Conservation (phyloP, 768 basidiomycete genomes). For the Suillus tomentosus region DNA sequence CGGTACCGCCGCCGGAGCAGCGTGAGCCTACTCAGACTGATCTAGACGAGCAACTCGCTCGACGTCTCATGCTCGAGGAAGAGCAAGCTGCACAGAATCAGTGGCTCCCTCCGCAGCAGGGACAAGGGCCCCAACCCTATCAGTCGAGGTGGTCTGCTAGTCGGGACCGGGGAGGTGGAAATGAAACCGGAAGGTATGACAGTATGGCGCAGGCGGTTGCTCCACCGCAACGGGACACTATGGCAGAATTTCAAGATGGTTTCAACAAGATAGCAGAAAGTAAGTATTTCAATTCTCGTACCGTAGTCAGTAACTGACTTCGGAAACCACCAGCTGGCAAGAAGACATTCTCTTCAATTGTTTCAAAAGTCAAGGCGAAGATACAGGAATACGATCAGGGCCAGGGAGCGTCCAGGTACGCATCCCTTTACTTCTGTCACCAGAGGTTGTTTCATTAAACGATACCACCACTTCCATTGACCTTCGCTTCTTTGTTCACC, state of each 20-base stretch:
- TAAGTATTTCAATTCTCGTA: conserved; percentile 37
- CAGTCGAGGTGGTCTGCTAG: conserved; percentile 15
- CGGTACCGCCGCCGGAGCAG: conserved; percentile 8
- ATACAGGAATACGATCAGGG: conserved; percentile 76
- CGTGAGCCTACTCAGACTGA: conserved; percentile 53
- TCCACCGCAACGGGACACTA: conserved; percentile 48
- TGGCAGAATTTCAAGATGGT: conserved; percentile 73
- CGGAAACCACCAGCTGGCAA: conserved; percentile 56
- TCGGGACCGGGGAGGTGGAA: conserved; percentile 15
- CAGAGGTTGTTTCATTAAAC: not conserved
- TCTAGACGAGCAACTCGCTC: conserved; percentile 79
- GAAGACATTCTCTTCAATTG: conserved; percentile 70
- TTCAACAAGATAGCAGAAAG: conserved; percentile 78
- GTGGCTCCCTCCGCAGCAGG: conserved; percentile 21
- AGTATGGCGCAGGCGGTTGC: conserved; percentile 16
- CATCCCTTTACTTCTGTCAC: too few species aligned
- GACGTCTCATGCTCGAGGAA: conserved; percentile 67
- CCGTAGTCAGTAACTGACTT: not conserved
- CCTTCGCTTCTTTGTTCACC: not conserved
- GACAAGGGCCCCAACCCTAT: conserved; percentile 27
- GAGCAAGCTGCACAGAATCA: conserved; percentile 34
- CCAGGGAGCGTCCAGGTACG: conserved; percentile 22
- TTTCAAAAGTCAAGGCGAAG: conserved; percentile 82
- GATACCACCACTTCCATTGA: not conserved
- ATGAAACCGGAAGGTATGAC: conserved; percentile 13